Evolutionary conservation across 495 filamentous ascomycete species (phyloP), one percentile per base, ranked within the genome.

Genomic region (Penicillium paxilli): DNA sequence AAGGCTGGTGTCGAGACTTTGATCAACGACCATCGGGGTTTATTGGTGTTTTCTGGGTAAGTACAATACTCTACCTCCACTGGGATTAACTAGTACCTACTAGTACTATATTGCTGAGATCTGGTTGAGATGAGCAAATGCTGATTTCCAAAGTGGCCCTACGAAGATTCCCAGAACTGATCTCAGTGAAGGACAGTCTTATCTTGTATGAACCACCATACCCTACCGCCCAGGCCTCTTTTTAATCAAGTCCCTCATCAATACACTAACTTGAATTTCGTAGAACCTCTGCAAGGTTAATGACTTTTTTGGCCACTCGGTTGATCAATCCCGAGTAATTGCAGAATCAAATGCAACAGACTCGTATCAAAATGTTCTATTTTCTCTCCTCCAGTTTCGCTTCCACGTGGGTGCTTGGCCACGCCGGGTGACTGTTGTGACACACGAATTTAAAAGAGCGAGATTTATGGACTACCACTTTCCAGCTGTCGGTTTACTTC

Each of bases 361-460:
- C 58, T 91, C 87, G 4, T 90, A 88, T 61, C 82, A 87, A 52
- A 95, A 94, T 57, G 69, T 92, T 11, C 65, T 92, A 17, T 89
- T 91, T 58, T 87, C 87, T 3, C 59, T 92, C 8, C 54, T 85
- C 5, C 67, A 68, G 19, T 92, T 91, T 65, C 80, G 76, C 60
- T 26, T 54, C 17, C 60, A 72, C 20, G 73, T 70, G 1, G 70
- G 75, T 0, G 12, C 40, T 2, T 74, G 72, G 47, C 74, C 71
- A 9, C 35, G 41, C n/a, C 58, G 48, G 23, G 65, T 94, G 2
- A 90, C 83, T 11, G 76, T 95, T 12, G 78, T 95, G 41, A 87
- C 84, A 44, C 88, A 92, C 58, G 83, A 70, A 16, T 95, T 94
- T 70, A 95, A 95, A 60, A 72, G 80, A 30, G 57, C 62, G 1